Conservation (phyloP, 495 filamentous ascomycete genomes). For the Penicillium simplicissimum region DNA sequence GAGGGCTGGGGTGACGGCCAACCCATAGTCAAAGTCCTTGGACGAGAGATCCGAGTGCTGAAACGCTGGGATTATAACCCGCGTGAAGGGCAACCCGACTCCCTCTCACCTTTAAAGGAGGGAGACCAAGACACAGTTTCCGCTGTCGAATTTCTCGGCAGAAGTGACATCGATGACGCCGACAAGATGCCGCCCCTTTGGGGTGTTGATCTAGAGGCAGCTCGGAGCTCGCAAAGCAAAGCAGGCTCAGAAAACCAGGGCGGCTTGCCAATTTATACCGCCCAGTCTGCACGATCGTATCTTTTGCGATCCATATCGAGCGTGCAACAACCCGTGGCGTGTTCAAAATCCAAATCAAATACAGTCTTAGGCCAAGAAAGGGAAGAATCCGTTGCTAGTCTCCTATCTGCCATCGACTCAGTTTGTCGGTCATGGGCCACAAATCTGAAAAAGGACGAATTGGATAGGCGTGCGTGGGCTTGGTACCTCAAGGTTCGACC, state of each 20-base stretch:
- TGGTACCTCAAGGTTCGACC: constrained; percentile 80
- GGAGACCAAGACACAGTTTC: background rate
- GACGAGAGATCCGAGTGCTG: constrained; percentile 69
- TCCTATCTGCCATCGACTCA: constrained; percentile 67
- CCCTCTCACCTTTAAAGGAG: constrained; percentile 5
- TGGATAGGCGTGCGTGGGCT: constrained; percentile 73
- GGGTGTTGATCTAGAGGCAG: constrained; percentile 75
- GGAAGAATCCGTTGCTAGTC: constrained; percentile 62
- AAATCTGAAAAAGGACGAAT: constrained; percentile 55
- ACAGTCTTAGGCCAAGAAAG: constrained; percentile 54
- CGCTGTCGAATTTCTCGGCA: constrained; percentile 18
- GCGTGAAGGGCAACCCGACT: constrained; percentile 43
- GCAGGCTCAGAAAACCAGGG: constrained; percentile 13
- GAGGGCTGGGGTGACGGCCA: constrained; percentile 76
- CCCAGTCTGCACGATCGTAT: constrained; percentile 56
- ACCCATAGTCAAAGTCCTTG: constrained; percentile 67
- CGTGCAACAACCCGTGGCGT: background rate
- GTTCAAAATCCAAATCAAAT: constrained; percentile 20
- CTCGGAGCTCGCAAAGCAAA: constrained; percentile 42
- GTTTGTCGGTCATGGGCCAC: constrained; percentile 70
- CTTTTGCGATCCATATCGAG: constrained; percentile 37
- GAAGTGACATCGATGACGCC: constrained; percentile 12
- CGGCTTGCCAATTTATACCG: constrained; percentile 64
- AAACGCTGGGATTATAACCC: constrained; percentile 77
- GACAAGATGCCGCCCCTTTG: constrained; percentile 57